These are phyloP conservation scores for Saprolegnia parasitica DNA, from an alignment of 352 stramenopile species.

Conservation along the genomic window DNA sequence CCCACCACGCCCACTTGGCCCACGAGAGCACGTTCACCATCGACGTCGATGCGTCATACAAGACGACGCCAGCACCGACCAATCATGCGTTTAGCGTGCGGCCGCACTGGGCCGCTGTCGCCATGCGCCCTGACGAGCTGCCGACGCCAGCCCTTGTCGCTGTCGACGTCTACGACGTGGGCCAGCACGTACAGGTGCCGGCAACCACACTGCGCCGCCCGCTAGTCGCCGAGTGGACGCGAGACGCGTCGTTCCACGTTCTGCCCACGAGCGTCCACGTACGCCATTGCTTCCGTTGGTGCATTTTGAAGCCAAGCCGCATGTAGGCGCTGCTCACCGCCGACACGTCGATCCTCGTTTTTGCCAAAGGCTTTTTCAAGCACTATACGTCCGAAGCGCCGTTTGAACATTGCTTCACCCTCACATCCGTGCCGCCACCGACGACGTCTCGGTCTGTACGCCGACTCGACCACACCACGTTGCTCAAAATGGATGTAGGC, in stretches of 20 bases:
- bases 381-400: neutral
- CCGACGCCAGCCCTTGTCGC: neutral
- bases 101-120: neutral
- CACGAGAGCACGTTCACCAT: neutral
- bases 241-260: neutral
- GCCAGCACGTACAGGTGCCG: neutral
- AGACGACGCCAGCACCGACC: neutral
- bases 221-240: slow-evolving; percentile 6
- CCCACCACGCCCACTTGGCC: neutral
- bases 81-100: neutral
- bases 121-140: neutral
- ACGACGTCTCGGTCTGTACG: neutral
- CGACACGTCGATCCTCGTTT: slow-evolving; percentile 1
- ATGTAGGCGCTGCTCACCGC: neutral
- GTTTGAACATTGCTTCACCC: slow-evolving; percentile 18
- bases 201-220: neutral
- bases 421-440: neutral
- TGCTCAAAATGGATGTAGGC: neutral
- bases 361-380: neutral
- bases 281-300: neutral
- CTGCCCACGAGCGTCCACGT: neutral
- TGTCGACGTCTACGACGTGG: neutral
- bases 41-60: neutral
- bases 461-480: neutral
- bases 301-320: neutral